Conservation (phyloP, 2,329 filamentous ascomycete species). For the Arthroderma sp. region DNA sequence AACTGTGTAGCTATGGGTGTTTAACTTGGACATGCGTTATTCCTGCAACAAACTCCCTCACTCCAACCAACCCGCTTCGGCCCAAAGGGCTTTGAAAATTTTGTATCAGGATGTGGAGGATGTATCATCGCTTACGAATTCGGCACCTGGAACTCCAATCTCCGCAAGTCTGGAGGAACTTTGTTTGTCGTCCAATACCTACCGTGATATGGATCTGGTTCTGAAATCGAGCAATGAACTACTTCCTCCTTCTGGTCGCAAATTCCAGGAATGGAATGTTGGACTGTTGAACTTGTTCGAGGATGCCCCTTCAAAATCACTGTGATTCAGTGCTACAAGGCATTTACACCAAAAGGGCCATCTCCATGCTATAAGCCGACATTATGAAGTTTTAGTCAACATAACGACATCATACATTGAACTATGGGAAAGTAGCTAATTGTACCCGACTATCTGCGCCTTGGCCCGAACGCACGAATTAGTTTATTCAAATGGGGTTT, state of each 20-base stretch:
- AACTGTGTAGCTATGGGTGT: conserved; percentile 40
- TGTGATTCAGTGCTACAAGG: not conserved
- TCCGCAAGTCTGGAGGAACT: conserved; percentile 39
- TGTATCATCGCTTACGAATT: conserved; percentile 23
- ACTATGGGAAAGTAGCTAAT: no score
- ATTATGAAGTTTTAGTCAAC: no score
- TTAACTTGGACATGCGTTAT: conserved; percentile 46
- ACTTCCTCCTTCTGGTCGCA: conserved; percentile 37
- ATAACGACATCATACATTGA: no score
- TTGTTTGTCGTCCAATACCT: conserved; percentile 25
- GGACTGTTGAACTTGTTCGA: conserved; percentile 34
- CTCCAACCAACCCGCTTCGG: conserved; percentile 11
- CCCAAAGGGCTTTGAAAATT: conserved; percentile 43
- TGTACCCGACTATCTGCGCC: no score
- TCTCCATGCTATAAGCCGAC: no score
- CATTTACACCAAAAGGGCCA: no score
- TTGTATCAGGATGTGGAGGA: conserved; percentile 34
- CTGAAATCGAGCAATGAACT: conserved; percentile 30
- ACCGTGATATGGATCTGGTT: conserved; percentile 21
- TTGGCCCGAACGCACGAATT: no score
- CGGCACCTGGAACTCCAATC: conserved; percentile 24
- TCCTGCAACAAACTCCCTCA: conserved; percentile 32
- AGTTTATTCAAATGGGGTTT: conserved; percentile 46
- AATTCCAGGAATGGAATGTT: conserved; percentile 43
- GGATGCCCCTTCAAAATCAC: not conserved